These are phyloP conservation scores for Colletotrichum sansevieriae DNA, from an alignment of 2,329 filamentous ascomycete genomes.

Conservation along the genomic window DNA sequence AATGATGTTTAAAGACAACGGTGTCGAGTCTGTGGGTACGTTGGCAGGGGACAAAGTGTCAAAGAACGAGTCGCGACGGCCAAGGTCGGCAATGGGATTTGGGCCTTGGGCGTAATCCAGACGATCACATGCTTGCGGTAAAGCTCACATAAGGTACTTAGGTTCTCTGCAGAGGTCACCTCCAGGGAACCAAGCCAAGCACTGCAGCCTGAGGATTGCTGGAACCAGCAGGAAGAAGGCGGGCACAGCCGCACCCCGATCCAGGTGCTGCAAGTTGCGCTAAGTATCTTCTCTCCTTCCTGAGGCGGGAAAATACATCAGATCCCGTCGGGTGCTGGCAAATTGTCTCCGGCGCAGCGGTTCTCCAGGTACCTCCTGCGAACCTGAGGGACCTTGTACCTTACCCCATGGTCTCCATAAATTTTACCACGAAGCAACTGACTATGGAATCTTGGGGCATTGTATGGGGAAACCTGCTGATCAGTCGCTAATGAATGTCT, in stretches of 20 bases:
- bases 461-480: conserved; percentile 17
- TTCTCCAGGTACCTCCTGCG: neutral
- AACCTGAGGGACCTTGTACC: no score
- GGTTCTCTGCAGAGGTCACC: no score
- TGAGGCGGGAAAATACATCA: conserved; percentile 4
- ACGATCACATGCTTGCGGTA: conserved; percentile 38
- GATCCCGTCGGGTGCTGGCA: neutral
- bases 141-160: neutral
- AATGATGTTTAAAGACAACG: conserved; percentile 33
- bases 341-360: neutral
- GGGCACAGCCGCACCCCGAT: conserved; percentile 23
- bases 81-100: conserved; percentile 36
- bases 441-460: neutral
- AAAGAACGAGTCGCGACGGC: conserved; percentile 40
- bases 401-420: conserved; percentile 8
- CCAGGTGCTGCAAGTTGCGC: neutral
- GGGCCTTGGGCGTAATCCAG: conserved; percentile 12
- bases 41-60: conserved; percentile 27
- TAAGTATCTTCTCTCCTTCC: conserved; percentile 3
- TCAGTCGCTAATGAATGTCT: conserved; percentile 4
- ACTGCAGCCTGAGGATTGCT: neutral
- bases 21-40: conserved; percentile 14
- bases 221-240: neutral
- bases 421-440: conserved; percentile 4
- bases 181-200: no score